Evolutionary conservation across 2,329 filamentous ascomycete species (phyloP), one percentile per base, ranked within the genome.

Genomic region (Diplodia mutila): DNA sequence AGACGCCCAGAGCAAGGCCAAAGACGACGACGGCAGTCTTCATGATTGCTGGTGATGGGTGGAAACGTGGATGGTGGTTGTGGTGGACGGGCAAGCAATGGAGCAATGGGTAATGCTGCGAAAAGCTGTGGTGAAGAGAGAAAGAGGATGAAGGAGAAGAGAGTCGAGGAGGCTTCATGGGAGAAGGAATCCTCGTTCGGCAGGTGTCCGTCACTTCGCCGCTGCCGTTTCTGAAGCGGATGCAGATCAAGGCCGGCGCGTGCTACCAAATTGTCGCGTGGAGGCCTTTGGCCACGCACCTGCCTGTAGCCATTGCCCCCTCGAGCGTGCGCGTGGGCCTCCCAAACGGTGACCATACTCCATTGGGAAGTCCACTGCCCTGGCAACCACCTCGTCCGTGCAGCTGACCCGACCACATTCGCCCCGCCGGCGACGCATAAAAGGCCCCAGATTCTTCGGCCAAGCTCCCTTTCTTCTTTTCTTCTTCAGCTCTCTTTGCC

Each of bases 61-160:
- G 21, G 52, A 34, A 37, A 25, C n/a, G 49, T n/a, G 52, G 37
- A 37, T 65, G 59, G n/a, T n/a, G n/a, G n/a, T n/a, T 51, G 29
- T 23, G 59, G 16, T 46, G 59, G 46, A 63, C 25, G 59, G 59
- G 12, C 27, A 63, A 54, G 61, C 61, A 65, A 54, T 54, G 61
- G 49, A 65, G 49, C 61, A 65, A 65, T 11, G 32, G 61, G 37
- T 64, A 53, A 64, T 5, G 29, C 49, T 53, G 46, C 21, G 14
- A 23, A 46, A 11, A 61, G 55, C 9, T n/a, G n/a, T 48, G 64
- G 11, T 12, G 52, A 32, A 57, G 64, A 49, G 18, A 11, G 42
- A n/a, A 8, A 9, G 18, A 8, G 14, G n/a, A 46, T 21, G 18
- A n/a, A n/a, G n/a, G n/a, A n/a, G n/a, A n/a, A n/a, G n/a, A n/a